These are phyloP conservation scores for Xanthoconium purpureum DNA, from an alignment of 768 basidiomycete genomes.

Conservation along the genomic window DNA sequence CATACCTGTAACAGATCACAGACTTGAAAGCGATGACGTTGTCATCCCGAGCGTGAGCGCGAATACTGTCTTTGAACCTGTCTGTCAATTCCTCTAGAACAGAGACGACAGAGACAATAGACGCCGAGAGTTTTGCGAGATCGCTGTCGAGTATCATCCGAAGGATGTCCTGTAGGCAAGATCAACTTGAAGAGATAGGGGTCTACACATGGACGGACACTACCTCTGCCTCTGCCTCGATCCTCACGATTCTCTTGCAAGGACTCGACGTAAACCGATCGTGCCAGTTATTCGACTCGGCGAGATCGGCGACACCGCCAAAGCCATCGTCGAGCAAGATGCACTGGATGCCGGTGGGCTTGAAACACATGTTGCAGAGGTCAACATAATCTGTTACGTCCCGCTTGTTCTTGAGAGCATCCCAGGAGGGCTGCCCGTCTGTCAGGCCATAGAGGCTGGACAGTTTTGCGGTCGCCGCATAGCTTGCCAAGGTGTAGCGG, in stretches of 20 bases:
- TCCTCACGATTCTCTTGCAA: slow-evolving; percentile 61
- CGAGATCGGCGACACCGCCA: slow-evolving; percentile 42
- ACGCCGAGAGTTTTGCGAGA: slow-evolving; percentile 8
- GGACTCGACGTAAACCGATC: slow-evolving; percentile 51
- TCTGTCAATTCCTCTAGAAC: slow-evolving; percentile 31
- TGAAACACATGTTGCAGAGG: slow-evolving; percentile 56
- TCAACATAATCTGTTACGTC: slow-evolving; percentile 46
- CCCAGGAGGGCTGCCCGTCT: slow-evolving; percentile 46
- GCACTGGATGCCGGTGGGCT: slow-evolving; percentile 56
- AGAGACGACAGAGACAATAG: slow-evolving; percentile 8
- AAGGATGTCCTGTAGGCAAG: slow-evolving; percentile 9
- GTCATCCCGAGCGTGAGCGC: slow-evolving; percentile 37
- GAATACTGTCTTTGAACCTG: slow-evolving; percentile 38
- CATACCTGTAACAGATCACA: slow-evolving; percentile 60
- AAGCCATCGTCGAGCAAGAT: slow-evolving; percentile 76
- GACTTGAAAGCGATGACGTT: slow-evolving; percentile 72
- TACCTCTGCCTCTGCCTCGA: slow-evolving; percentile 75
- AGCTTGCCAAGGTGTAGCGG: slow-evolving; percentile 53
- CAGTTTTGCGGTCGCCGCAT: slow-evolving; percentile 56
- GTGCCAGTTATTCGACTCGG: slow-evolving; percentile 59
- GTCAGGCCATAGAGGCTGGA: slow-evolving; percentile 46
- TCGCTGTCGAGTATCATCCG: slow-evolving; percentile 22
- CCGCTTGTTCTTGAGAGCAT: slow-evolving; percentile 51
- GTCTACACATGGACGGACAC: background rate
- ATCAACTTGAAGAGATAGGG: slow-evolving; percentile 6